phyloP scores from a whole-genome alignment of 768 basidiomycete species.

The Pleurotus ostreatus region DNA sequence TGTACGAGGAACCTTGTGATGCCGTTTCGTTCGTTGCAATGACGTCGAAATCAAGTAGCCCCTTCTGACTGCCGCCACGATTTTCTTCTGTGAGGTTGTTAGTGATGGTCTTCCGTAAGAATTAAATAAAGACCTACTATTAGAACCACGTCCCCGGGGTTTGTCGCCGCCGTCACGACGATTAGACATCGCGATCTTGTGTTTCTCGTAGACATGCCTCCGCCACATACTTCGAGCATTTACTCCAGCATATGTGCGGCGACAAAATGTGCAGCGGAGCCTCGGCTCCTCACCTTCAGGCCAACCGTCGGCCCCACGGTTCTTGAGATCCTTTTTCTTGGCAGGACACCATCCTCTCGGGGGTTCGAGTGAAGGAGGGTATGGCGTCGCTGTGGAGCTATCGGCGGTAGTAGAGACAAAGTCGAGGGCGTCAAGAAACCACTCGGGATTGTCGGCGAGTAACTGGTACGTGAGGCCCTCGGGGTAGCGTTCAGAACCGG shows the following conservation, averaged over 20 bases:
- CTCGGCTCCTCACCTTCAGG: constrained; percentile 79
- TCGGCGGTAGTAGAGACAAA: constrained; percentile 46
- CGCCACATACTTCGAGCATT: constrained; percentile 94
- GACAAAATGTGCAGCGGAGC: constrained; percentile 79
- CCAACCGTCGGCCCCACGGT: constrained; percentile 65
- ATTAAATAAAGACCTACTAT: constrained; percentile 44
- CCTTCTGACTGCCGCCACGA: constrained; percentile 27
- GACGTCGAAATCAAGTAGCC: constrained; percentile 37
- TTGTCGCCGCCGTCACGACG: constrained; percentile 68
- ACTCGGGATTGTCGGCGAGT: constrained; percentile 73
- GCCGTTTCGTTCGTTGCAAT: constrained; percentile 29
- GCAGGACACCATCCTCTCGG: constrained; percentile 84
- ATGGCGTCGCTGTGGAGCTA: constrained; percentile 55
- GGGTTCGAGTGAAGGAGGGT: constrained; percentile 76
- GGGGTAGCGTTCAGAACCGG: constrained; percentile 51
- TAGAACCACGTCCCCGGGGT: constrained; percentile 54
- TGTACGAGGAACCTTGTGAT: constrained; percentile 30
- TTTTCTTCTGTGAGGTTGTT: constrained; percentile 51
- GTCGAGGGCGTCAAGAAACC: constrained; percentile 73
- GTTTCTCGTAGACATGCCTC: constrained; percentile 84
- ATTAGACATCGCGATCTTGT: constrained; percentile 88
- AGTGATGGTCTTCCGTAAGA: constrained; percentile 12
- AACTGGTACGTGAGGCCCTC: constrained; percentile 70
- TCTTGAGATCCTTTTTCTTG: constrained; percentile 77
- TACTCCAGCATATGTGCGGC: constrained; percentile 79